phyloP scores from a whole-genome alignment of 192 early-diverging fungal species.

The Umbelopsis isabellina region DNA sequence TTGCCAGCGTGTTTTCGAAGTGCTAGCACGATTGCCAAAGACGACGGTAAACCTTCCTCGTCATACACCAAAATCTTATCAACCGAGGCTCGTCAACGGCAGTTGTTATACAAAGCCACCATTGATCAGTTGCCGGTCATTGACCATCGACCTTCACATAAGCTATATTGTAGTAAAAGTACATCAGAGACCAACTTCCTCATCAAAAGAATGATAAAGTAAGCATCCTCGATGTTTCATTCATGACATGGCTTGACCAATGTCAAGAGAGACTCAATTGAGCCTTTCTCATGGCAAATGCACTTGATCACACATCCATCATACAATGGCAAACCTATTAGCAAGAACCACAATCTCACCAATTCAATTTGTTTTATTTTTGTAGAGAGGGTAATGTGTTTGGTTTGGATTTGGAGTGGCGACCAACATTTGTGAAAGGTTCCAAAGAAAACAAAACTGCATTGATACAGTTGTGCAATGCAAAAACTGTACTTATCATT shows the following conservation, averaged over 20 bases:
- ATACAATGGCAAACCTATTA: too few relatives aligned
- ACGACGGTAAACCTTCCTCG: too few relatives aligned
- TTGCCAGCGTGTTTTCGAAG: too few relatives aligned
- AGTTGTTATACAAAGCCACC: background rate
- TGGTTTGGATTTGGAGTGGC: conserved; percentile 42
- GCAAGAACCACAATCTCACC: too few relatives aligned
- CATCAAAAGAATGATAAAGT: conserved; percentile 10
- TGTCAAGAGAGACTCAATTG: too few relatives aligned
- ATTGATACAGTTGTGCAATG: conserved; percentile 31
- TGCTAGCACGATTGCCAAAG: too few relatives aligned
- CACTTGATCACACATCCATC: too few relatives aligned
- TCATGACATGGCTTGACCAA: too few relatives aligned
- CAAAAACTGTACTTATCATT: conserved; percentile 25
- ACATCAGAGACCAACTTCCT: background rate
- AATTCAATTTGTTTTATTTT: background rate
- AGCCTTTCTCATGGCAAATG: too few relatives aligned
- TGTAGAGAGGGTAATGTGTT: conserved; percentile 22
- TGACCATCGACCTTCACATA: background rate
- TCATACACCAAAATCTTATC: too few relatives aligned
- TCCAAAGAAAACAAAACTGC: conserved; percentile 32
- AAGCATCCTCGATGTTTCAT: background rate
- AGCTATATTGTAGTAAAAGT: background rate
- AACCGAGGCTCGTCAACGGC: too few relatives aligned
- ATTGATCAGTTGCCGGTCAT: background rate
- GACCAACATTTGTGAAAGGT: conserved; percentile 31